A percentile compares a stretch with the other conserved stretches of the same genome.
Evolutionary conservation across 192 early-diverging fungal species (phyloP).

Genomic region (Coemansia sp.): DNA sequence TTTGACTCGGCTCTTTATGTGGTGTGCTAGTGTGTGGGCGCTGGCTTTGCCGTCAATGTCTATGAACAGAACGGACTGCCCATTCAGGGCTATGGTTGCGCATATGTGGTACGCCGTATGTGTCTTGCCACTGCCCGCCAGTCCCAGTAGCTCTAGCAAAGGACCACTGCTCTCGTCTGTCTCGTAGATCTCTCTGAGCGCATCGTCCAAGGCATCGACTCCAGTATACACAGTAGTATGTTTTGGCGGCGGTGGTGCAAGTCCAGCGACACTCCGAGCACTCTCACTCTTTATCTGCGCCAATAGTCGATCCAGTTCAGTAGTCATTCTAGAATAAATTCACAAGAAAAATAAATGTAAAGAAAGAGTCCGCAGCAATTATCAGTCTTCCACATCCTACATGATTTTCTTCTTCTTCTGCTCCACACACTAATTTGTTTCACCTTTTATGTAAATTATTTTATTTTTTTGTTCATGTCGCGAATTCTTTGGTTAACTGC

Average conservation of each 20-base stretch:
- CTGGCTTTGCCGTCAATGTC: conserved; percentile 36
- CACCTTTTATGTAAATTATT: background rate
- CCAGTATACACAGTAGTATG: conserved; percentile 12
- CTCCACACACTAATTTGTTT: background rate
- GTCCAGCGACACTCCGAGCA: conserved; percentile 16
- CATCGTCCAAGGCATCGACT: conserved; percentile 24
- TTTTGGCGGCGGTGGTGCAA: background rate
- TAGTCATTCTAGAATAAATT: conserved; percentile 15
- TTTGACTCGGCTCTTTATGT: conserved; percentile 2
- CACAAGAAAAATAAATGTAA: background rate
- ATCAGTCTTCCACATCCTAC: too few relatives aligned
- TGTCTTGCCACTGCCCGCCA: conserved; percentile 47
- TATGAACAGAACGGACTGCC: conserved; percentile 16
- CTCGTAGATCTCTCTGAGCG: background rate
- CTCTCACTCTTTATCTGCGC: conserved; percentile 30
- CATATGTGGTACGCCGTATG: conserved; percentile 41
- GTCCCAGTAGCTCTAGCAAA: conserved; percentile 39
- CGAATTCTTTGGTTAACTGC: conserved; percentile 2
- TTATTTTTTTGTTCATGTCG: conserved; percentile 8
- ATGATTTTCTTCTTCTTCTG: too few relatives aligned
- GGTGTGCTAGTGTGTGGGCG: conserved; percentile 14
- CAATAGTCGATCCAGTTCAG: conserved; percentile 32
- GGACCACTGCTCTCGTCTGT: background rate
- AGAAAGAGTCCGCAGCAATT: too few relatives aligned
- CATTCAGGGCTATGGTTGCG: conserved; percentile 17